These are phyloP conservation scores for Podospora australis DNA, from an alignment of 495 filamentous ascomycete species.

Conservation along the genomic window DNA sequence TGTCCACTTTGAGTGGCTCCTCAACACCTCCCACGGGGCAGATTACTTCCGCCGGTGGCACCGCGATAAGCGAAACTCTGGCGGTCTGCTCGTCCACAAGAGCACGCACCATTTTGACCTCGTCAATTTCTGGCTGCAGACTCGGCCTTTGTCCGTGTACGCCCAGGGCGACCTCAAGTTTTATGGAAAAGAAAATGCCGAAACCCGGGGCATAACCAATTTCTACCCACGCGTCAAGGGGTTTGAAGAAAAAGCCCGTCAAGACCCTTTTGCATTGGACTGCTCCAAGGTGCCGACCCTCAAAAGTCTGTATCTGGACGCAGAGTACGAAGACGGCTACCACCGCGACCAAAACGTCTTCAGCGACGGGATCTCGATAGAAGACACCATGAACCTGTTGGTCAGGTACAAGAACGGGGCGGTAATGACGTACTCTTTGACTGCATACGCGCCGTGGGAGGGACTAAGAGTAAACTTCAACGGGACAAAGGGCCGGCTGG, in stretches of 20 bases:
- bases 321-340: conserved; percentile 54
- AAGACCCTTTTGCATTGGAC: conserved; percentile 47
- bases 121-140: conserved; percentile 46
- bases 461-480: conserved; percentile 43
- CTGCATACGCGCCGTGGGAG: conserved; percentile 45
- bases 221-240: conserved; percentile 36
- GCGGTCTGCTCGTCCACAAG: conserved; percentile 47
- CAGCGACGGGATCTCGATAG: conserved; percentile 53
- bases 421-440: conserved; percentile 43
- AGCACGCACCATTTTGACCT: conserved; percentile 47
- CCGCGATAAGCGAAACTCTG: conserved; percentile 51
- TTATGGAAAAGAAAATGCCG: conserved; percentile 42
- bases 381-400: conserved; percentile 54
- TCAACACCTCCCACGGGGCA: conserved; percentile 53
- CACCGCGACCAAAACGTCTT: conserved; percentile 54
- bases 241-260: conserved; percentile 23
- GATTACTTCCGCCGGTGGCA: conserved; percentile 60
- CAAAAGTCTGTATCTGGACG: conserved; percentile 50
- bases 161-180: conserved; percentile 43
- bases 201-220: conserved; percentile 30
- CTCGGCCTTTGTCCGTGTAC: conserved; percentile 37
- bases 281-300: conserved; percentile 42
- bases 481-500: conserved; percentile 38
- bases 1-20: conserved; percentile 56
- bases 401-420: conserved; percentile 49